These are phyloP conservation scores for Leishmania tropica DNA, from an alignment of 208 protist genomes.

Conservation along the genomic window DNA sequence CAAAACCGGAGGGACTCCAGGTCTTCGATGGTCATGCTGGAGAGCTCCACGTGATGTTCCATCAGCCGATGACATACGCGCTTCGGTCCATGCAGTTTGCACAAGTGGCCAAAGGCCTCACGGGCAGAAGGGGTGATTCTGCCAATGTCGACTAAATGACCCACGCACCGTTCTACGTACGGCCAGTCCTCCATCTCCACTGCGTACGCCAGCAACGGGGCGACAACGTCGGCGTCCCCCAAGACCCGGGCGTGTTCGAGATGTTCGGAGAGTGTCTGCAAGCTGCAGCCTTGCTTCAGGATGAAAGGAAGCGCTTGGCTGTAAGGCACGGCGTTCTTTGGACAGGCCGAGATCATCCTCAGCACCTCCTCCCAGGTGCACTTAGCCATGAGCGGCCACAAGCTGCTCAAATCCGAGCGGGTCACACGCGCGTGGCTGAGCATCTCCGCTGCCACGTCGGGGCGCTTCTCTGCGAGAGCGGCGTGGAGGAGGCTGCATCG, in stretches of 20 bases:
- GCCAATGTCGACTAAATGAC: conserved; percentile 87
- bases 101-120: conserved; percentile 72
- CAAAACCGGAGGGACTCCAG: conserved; percentile 80
- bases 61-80: conserved; percentile 58
- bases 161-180: conserved; percentile 79
- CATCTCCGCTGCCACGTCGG: conserved; percentile 84
- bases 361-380: conserved; percentile 85
- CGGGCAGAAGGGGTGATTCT: conserved; percentile 68
- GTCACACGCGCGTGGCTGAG: conserved; percentile 70
- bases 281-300: conserved; percentile 73
- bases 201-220: conserved; percentile 79
- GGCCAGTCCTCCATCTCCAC: conserved; percentile 74
- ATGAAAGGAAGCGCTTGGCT: conserved; percentile 69
- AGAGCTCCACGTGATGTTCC: conserved; percentile 66
- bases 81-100: conserved; percentile 66
- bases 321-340: conserved; percentile 85
- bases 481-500: conserved; percentile 79
- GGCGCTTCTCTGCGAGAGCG: conserved; percentile 61
- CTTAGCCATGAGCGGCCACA: conserved; percentile 84
- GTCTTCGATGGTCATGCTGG: conserved; percentile 71
- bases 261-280: conserved; percentile 83
- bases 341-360: conserved; percentile 80
- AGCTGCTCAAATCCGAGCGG: conserved; percentile 48
- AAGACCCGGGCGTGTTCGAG: conserved; percentile 86
- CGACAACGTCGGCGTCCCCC: conserved; percentile 85